phyloP scores from a whole-genome alignment of 345 rosid species.

The Bretschneidera sinensis region DNA sequence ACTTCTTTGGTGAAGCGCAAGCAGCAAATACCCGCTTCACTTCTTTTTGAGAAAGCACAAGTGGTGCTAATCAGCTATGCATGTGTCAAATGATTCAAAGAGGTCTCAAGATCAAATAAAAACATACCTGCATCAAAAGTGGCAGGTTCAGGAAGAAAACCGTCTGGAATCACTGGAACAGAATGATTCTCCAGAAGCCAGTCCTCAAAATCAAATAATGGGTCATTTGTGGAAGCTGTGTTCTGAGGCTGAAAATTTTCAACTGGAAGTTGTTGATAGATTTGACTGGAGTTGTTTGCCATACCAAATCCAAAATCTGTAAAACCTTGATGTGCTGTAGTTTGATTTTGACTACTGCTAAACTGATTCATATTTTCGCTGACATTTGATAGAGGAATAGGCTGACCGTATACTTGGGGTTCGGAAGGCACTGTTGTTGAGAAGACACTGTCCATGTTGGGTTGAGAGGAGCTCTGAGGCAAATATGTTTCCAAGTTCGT shows the following conservation, averaged over 20 bases:
- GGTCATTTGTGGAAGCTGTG: conserved; percentile 14
- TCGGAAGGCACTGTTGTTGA: conserved; percentile 14
- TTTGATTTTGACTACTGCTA: conserved; percentile 22
- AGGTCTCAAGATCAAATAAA: conserved; percentile 35
- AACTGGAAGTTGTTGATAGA: conserved; percentile 20
- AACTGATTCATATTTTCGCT: conserved; percentile 9
- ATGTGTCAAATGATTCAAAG: conserved; percentile 30
- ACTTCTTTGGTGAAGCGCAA: conserved; percentile 5
- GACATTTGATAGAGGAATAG: conserved; percentile 14
- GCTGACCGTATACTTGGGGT: conserved; percentile 16
- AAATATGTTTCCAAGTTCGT: conserved; percentile 16
- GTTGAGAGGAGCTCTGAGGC: conserved; percentile 16
- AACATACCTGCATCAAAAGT: conserved; percentile 33
- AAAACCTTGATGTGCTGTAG: conserved; percentile 5
- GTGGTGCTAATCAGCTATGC: conserved; percentile 15
- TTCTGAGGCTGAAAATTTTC: conserved; percentile 17
- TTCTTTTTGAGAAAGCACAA: conserved; percentile 11
- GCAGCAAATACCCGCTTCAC: conserved; percentile 2
- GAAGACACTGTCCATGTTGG: conserved; percentile 6
- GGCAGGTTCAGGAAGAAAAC: conserved; percentile 18
- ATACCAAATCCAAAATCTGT: conserved; percentile 15
- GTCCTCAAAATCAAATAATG: conserved; percentile 13
- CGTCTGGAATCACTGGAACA: conserved; percentile 16
- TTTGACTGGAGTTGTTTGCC: conserved; percentile 13
- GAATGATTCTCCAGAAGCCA: conserved; percentile 6